These are phyloP conservation scores for Lasiodiplodia citricola DNA, from an alignment of 2,329 filamentous ascomycete species.

Conservation along the genomic window DNA sequence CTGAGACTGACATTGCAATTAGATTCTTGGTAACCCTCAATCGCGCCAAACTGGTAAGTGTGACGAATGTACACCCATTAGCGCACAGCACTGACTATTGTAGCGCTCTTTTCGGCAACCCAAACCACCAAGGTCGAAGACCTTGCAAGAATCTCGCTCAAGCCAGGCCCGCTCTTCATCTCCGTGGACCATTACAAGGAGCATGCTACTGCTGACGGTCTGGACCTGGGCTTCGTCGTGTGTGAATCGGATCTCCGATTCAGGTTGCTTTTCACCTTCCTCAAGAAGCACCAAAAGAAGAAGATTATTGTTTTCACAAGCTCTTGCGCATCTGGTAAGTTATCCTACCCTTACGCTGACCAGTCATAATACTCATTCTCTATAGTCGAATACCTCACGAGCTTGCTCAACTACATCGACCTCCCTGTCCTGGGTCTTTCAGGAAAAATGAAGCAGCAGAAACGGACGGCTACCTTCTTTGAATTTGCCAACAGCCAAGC, in stretches of 20 bases:
- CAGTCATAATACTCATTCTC: slow-evolving; percentile 42
- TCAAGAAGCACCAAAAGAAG: slow-evolving; percentile 93
- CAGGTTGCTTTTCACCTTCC: slow-evolving; percentile 89
- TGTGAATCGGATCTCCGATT: slow-evolving; percentile 85
- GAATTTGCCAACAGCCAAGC: slow-evolving; percentile 87
- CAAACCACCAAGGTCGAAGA: slow-evolving; percentile 99
- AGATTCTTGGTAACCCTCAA: slow-evolving; percentile 8
- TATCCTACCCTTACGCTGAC: slow-evolving; percentile 93
- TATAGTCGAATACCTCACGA: slow-evolving; percentile 83
- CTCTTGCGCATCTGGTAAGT: slow-evolving; percentile 48
- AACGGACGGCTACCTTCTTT: slow-evolving; percentile 98
- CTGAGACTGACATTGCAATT: background rate
- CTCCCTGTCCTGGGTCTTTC: slow-evolving; percentile 85
- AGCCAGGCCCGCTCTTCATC: slow-evolving; percentile 91
- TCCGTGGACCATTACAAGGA: slow-evolving; percentile 92
- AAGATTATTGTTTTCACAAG: slow-evolving; percentile 86
- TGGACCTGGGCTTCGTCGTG: slow-evolving; percentile 95
- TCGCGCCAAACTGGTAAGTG: slow-evolving; percentile 47
- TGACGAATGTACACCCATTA: slow-evolving; percentile 53
- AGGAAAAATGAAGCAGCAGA: slow-evolving; percentile 96
- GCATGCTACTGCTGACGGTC: slow-evolving; percentile 87
- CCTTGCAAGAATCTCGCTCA: slow-evolving; percentile 88
- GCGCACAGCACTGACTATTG: background rate
- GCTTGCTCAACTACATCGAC: slow-evolving; percentile 97
- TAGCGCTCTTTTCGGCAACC: slow-evolving; percentile 97